These are phyloP conservation scores for Solanum dulcamara DNA, from an alignment of 257 asterid species.

Conservation along the genomic window DNA sequence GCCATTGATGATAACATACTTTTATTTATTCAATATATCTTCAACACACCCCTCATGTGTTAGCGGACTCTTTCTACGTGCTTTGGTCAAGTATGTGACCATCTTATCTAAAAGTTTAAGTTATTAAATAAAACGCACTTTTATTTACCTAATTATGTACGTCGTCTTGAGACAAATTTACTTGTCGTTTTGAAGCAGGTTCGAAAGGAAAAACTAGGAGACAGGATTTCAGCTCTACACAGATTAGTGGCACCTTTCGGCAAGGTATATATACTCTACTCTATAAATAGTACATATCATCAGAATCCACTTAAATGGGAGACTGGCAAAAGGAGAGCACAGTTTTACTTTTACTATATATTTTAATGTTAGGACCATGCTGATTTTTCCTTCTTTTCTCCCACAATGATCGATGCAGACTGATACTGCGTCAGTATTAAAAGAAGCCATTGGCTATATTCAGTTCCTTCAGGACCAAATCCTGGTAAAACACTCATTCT, in stretches of 20 bases:
- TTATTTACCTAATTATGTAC: too few relatives aligned
- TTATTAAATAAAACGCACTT: background rate
- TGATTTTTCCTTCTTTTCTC: background rate
- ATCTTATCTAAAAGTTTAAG: background rate
- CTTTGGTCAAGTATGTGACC: background rate
- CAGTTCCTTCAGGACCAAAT: constrained; percentile 25
- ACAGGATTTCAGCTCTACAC: constrained; percentile 33
- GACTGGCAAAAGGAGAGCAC: background rate
- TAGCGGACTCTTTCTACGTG: too few relatives aligned
- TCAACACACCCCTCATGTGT: too few relatives aligned
- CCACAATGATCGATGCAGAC: constrained; percentile 10
- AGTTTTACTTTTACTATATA: background rate
- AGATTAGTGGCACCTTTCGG: constrained; percentile 32
- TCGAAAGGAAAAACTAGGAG: constrained; percentile 23
- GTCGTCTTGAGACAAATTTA: background rate
- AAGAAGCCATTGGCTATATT: constrained; percentile 26
- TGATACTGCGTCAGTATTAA: constrained; percentile 29
- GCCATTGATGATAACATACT: too few relatives aligned
- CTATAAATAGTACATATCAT: background rate
- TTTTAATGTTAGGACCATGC: constrained; percentile 4
- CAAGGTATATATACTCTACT: constrained; percentile 10
- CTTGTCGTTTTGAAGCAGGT: constrained; percentile 1
- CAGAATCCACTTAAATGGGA: constrained; percentile 7
- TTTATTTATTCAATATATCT: too few relatives aligned
- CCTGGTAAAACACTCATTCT: constrained; percentile 3